Base-by-base conservation (phyloP, 441 rosid genomes). In the Biscutella auriculata region DNA sequence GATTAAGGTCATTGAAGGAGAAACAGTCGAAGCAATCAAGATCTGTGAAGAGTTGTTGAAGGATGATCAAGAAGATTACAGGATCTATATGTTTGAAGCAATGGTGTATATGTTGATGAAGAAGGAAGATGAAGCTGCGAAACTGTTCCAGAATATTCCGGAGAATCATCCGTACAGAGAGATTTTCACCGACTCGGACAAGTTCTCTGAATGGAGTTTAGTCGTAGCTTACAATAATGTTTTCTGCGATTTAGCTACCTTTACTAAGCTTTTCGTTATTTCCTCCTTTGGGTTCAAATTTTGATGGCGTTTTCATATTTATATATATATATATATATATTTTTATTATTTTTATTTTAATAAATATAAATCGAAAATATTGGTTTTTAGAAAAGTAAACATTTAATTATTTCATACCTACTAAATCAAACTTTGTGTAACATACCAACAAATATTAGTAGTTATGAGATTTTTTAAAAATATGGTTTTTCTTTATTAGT, bases 1-100 rank as follows among this genome's bases (percentile, higher is more conserved):
- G 66, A 75, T 86, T 53, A 72, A 55, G 47, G 83, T 86, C 0
- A 75, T 86, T 11, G 79, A 86, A 63, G 85, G 80, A 64, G 78
- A 70, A 27, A 68, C 72, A 26, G 14, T 7, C 1, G 93, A 82
- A 52, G 93, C 97, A 2, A 63, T 86, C 72, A 68, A 76, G 67
- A 76, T 84, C 65, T 79, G 83, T 9, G 79, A 82, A 51, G 81
- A 78, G 64, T 60, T 89, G 13, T 86, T 67, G 60, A 78, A 73
- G 51, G 93, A 89, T 63, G 95, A 82, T 54, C 93, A 88, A 0
- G 72, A 74, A 63, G 95, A 89, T 76, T 84, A 79, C 45, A 77
- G 81, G 76, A 81, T 86, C 0, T 81, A 86, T 50, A 40, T 89
- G 62, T 84, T 91, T 52, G 81, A 77, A 56, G 93, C 88, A 21